phyloP scores from a whole-genome alignment of 2,329 filamentous ascomycete genomes.

The Gnomoniopsis smithogilvyi region DNA sequence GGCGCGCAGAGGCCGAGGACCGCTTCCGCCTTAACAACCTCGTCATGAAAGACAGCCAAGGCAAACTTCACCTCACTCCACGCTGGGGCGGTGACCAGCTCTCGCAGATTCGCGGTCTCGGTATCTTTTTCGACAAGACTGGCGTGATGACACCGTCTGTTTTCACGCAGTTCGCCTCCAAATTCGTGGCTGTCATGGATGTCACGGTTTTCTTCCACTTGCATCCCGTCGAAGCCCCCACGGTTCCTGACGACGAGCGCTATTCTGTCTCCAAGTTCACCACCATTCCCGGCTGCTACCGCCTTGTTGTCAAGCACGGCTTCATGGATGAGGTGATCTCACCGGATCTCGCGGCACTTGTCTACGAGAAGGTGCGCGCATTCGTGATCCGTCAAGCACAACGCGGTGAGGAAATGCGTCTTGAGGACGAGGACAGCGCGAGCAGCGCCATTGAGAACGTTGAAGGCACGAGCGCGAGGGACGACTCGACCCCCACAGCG shows the following conservation, averaged over 20 bases:
- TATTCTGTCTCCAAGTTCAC: constrained; percentile 40
- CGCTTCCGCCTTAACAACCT: constrained; percentile 45
- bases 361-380: constrained; percentile 54
- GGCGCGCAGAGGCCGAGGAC: constrained; percentile 64
- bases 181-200: constrained; percentile 63
- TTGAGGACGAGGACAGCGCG: constrained; percentile 10
- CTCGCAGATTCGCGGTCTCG: constrained; percentile 51
- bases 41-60: constrained; percentile 20
- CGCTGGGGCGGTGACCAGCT: constrained; percentile 40
- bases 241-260: constrained; percentile 43
- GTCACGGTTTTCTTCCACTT: constrained; percentile 71
- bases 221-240: constrained; percentile 57
- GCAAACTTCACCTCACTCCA: constrained; percentile 29
- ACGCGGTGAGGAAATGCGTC: constrained; percentile 15
- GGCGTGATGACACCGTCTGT: constrained; percentile 62
- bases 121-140: constrained; percentile 75
- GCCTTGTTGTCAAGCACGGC: constrained; percentile 65
- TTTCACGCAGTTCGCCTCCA: constrained; percentile 69
- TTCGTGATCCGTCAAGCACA: constrained; percentile 38
- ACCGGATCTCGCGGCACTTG: constrained; percentile 55
- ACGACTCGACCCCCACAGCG: not conserved
- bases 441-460: constrained; percentile 13
- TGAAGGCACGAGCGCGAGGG: not conserved
- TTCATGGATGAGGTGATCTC: constrained; percentile 69
- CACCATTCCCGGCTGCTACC: constrained; percentile 60